Conservation (phyloP, 108 stramenopile genomes). For the Stephanodiscus minutulus region DNA sequence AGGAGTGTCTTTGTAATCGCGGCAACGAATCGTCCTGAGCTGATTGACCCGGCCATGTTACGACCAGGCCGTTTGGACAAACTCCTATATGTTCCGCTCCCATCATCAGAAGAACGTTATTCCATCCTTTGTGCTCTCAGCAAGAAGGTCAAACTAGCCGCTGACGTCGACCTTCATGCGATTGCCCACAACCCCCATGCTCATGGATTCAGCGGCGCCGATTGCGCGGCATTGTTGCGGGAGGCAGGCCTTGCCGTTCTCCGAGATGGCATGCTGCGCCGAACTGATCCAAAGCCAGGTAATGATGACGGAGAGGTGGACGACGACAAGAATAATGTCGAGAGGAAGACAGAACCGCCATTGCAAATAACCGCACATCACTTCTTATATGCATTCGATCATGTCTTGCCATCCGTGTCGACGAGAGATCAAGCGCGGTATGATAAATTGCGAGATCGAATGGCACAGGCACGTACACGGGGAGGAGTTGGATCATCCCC, state of each 20-base stretch:
- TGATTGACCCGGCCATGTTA: conserved; percentile 95
- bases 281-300: conserved; percentile 4
- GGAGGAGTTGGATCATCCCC: conserved; percentile 35
- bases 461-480: conserved; percentile 78
- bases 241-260: conserved; percentile 89
- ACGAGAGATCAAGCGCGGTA: conserved; percentile 83
- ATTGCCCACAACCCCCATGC: conserved; percentile 74
- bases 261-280: conserved; percentile 57
- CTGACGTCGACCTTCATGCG: conserved; percentile 68
- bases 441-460: conserved; percentile 78
- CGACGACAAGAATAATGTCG: conserved; percentile 2
- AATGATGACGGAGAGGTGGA: conserved; percentile 9
- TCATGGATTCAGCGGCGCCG: conserved; percentile 89
- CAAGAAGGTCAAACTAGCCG: conserved; percentile 55
- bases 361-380: conserved; percentile 67
- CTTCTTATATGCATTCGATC: conserved; percentile 83
- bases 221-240: conserved; percentile 86
- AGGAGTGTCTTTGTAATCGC: conserved; percentile 95
- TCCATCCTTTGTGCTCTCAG: conserved; percentile 84
- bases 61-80: conserved; percentile 96
- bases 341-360: neutral
- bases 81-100: conserved; percentile 90
- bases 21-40: conserved; percentile 94
- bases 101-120: conserved; percentile 81
- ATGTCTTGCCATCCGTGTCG: conserved; percentile 87